phyloP scores from a whole-genome alignment of 192 early-diverging fungal species.

The Irineochytrium annulatum region DNA sequence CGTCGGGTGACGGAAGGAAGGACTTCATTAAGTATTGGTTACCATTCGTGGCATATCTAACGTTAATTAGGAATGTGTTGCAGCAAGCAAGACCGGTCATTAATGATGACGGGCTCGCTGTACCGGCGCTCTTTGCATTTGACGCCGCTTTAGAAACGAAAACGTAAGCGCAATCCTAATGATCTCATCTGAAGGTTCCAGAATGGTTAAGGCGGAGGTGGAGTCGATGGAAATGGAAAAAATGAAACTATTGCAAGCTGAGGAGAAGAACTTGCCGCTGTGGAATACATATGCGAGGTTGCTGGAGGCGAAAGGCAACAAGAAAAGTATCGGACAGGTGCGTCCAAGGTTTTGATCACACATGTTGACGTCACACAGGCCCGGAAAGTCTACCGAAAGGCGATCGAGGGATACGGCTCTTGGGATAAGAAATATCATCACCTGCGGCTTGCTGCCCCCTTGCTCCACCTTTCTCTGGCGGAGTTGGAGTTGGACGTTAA shows the following conservation, averaged over 20 bases:
- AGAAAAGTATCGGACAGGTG: conserved; percentile 19
- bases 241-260: conserved; percentile 28
- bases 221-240: conserved; percentile 37
- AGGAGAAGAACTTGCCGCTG: conserved; percentile 36
- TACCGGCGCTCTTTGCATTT: conserved; percentile 19
- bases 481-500: conserved; percentile 26
- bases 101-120: not conserved
- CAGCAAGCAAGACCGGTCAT: conserved; percentile 1
- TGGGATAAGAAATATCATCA: conserved; percentile 23
- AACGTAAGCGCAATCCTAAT: too few relatives aligned
- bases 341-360: too few relatives aligned
- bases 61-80: conserved; percentile 20
- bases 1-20: not conserved
- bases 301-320: conserved; percentile 23
- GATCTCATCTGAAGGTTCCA: too few relatives aligned
- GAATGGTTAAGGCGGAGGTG: conserved; percentile 12
- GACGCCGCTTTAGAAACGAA: conserved; percentile 21
- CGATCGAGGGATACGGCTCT: conserved; percentile 26
- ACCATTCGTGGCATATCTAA: not conserved
- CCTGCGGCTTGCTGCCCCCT: conserved; percentile 21
- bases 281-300: conserved; percentile 39
- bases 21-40: conserved; percentile 17
- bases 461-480: conserved; percentile 29
- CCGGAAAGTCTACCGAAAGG: conserved; percentile 37
- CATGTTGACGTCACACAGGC: too few relatives aligned